These are phyloP conservation scores for Colletotrichum sp. DNA, from an alignment of 2,329 filamentous ascomycete genomes.

Conservation along the genomic window DNA sequence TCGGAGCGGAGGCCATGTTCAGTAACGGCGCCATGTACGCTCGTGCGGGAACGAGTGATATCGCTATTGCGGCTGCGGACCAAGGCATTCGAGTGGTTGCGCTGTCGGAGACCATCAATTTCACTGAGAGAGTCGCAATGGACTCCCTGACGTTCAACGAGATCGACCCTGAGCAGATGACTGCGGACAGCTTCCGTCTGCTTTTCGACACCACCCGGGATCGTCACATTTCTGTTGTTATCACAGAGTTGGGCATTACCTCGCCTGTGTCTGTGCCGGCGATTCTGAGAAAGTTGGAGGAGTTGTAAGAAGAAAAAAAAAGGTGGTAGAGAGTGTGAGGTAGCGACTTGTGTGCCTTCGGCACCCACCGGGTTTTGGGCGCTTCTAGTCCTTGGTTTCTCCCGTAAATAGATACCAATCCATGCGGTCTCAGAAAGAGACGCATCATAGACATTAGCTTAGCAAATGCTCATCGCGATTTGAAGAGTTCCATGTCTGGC, in stretches of 20 bases:
- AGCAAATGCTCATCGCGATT: not conserved
- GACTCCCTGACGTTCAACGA: constrained; percentile 96
- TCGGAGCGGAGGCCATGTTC: constrained; percentile 94
- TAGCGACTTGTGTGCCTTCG: not conserved
- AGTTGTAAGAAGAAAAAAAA: constrained; percentile 46
- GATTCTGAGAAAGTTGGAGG: constrained; percentile 62
- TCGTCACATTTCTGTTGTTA: constrained; percentile 84
- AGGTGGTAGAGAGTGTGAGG: not conserved
- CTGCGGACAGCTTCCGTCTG: constrained; percentile 61
- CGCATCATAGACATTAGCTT: not conserved
- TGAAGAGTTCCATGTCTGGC: not conserved
- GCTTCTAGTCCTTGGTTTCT: not conserved
- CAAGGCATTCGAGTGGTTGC: constrained; percentile 83
- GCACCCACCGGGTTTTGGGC: not conserved
- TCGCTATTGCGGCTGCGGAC: constrained; percentile 83
- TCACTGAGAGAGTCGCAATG: constrained; percentile 82
- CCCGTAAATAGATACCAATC: constrained; percentile 17
- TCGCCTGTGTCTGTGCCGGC: constrained; percentile 84
- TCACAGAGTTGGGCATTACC: constrained; percentile 89
- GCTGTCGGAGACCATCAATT: constrained; percentile 94
- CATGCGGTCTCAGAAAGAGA: not conserved
- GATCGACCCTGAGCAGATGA: constrained; percentile 76
- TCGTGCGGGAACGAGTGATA: constrained; percentile 82
- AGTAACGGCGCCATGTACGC: constrained; percentile 92
- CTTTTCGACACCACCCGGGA: constrained; percentile 93